These are phyloP conservation scores for Carex arenaria DNA, from an alignment of 202 grass and related monocot genomes.

Conservation along the genomic window DNA sequence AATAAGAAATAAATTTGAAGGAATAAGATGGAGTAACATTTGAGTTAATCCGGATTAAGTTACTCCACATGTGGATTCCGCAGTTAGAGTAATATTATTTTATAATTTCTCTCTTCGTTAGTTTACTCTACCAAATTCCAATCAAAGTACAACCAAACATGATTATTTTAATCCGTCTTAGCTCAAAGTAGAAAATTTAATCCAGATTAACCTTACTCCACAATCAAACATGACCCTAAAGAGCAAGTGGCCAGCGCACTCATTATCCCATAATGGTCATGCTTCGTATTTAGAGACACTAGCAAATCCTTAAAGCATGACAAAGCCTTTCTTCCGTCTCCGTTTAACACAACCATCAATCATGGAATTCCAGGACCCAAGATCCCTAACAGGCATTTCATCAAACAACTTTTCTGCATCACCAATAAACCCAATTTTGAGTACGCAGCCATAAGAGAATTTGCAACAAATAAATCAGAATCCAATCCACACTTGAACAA, in stretches of 20 bases:
- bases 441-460: conserved; percentile 64
- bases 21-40: no score
- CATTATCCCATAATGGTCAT: conserved; percentile 47
- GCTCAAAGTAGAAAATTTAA: no score
- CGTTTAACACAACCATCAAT: conserved; percentile 55
- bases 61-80: no score
- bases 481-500: conserved; percentile 52
- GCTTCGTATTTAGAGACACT: conserved; percentile 9
- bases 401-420: conserved; percentile 70
- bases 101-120: no score
- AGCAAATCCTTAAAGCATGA: conserved; percentile 49
- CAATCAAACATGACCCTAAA: no score
- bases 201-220: no score
- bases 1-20: no score
- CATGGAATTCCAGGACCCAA: conserved; percentile 78
- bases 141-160: no score
- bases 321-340: conserved; percentile 39
- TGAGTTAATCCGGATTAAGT: no score
- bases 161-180: no score
- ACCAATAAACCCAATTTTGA: conserved; percentile 44
- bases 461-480: conserved; percentile 52
- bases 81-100: no score
- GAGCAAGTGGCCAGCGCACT: conserved; percentile 63
- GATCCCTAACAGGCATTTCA: conserved; percentile 57
- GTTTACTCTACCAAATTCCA: no score